Evolutionary conservation across 768 basidiomycete species (phyloP), one percentile per base, ranked within the genome.

Genomic region (Mycena galopus): DNA sequence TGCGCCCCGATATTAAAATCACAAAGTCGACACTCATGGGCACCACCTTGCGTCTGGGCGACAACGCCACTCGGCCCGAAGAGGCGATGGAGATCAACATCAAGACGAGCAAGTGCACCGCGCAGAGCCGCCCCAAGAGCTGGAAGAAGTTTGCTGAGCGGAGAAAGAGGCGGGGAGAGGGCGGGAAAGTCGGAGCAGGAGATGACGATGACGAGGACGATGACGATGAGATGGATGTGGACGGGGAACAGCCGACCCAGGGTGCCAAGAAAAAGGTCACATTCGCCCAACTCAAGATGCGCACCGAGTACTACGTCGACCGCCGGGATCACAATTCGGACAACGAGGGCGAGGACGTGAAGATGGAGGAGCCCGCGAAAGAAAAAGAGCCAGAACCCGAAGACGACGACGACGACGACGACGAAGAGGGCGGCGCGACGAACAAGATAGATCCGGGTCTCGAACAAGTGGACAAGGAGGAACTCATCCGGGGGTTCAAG

Each of bases 401-500:
- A 51, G 82, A 81, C 27, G 79, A 82, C 25, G 84, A 82, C 3
- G 81, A 47, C 17, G 21, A 47, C 21, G 44, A 44, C 30, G 61
- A 85, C 23, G 78, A 78, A 19, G 68, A 76, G 10, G 82, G 81
- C 16, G 79, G 81, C 21, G 74, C 78, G 27, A 71, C 76, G 42
- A 78, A 82, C 47, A 77, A 80, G 27, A 79, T 79, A 29, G 84
- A 85, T 53, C 81, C 82, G 29, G 81, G 82, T 12, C 80, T 85
- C 29, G 87, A 89, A 76, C 88, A 87, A 71, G 89, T 94, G 8
- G 92, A 94, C 78, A 93, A 93, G 81, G 93, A 95, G 75, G 88
- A 96, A 42, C 89, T 96, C 10, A 85, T 95, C 27, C 84, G 87
- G 74, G 96, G 95, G 2, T 97, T 94, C 85, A 94, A 94, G 82